These are phyloP conservation scores for Diaporthe velutina DNA, from an alignment of 2,329 filamentous ascomycete species.

Conservation along the genomic window DNA sequence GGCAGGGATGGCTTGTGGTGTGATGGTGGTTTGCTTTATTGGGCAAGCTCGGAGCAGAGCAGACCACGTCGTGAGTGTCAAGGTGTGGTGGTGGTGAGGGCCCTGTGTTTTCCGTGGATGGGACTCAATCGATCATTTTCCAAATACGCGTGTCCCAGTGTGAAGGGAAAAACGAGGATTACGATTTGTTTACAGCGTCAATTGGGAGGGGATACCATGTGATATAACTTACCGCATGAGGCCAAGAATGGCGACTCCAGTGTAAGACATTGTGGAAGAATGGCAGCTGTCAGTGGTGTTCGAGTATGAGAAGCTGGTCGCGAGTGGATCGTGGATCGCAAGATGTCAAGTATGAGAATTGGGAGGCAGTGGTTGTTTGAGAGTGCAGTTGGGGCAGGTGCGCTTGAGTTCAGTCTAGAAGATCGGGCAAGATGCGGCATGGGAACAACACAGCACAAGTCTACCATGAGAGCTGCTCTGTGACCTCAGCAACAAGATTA, in stretches of 20 bases:
- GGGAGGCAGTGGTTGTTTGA: not conserved
- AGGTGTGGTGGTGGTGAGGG: not conserved
- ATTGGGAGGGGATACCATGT: too few relatives aligned
- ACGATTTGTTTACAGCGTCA: not conserved
- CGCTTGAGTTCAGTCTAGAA: not conserved
- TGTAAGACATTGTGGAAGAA: constrained; percentile 7
- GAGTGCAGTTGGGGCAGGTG: not conserved
- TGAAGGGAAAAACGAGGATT: not conserved
- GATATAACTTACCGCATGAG: constrained; percentile 27
- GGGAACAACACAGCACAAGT: not conserved
- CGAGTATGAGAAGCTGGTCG: not conserved
- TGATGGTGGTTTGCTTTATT: not conserved
- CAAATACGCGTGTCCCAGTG: not conserved
- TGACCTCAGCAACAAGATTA: not conserved
- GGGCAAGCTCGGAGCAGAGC: too few relatives aligned
- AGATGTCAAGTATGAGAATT: not conserved
- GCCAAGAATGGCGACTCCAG: constrained; percentile 11
- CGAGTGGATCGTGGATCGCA: not conserved
- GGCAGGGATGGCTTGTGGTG: not conserved
- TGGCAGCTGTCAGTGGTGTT: too few relatives aligned
- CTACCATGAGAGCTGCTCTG: not conserved
- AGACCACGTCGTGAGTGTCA: not conserved
- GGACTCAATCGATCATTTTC: not conserved
- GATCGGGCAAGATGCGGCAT: too few relatives aligned
- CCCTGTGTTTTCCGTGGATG: too few relatives aligned